Conservation (phyloP, 2,329 filamentous ascomycete species). For the Colletotrichum sidae region DNA sequence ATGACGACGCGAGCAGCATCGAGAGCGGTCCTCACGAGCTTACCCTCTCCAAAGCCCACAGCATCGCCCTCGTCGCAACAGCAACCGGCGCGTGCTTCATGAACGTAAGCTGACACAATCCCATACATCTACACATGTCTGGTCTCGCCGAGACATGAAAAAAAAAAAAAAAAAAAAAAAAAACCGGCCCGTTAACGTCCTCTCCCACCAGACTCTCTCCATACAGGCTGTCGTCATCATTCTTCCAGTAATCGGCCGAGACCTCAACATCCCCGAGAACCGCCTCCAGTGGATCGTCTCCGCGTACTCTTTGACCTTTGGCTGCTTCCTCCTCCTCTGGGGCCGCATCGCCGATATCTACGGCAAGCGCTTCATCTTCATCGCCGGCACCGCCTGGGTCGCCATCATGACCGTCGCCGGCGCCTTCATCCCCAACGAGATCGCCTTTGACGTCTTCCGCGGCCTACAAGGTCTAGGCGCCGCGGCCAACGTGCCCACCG, state of each 20-base stretch:
- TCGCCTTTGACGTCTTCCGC: conserved; percentile 74
- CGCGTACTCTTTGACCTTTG: conserved; percentile 73
- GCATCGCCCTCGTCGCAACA: conserved; percentile 66
- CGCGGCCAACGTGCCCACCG: conserved; percentile 77
- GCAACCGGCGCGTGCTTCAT: conserved; percentile 67
- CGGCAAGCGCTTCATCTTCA: conserved; percentile 73
- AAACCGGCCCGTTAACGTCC: conserved; percentile 5
- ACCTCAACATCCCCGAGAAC: conserved; percentile 66
- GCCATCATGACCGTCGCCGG: conserved; percentile 68
- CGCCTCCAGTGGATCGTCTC: conserved; percentile 76
- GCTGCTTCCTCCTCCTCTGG: conserved; percentile 76
- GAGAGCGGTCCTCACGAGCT: conserved; percentile 39
- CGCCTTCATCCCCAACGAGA: conserved; percentile 74
- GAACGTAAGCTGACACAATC: conserved; percentile 53
- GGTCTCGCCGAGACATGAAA: background rate
- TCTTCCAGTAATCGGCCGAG: conserved; percentile 69
- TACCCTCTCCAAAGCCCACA: conserved; percentile 61
- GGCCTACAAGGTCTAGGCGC: conserved; percentile 76
- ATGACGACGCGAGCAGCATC: conserved; percentile 38
- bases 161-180: too few species aligned
- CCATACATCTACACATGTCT: background rate
- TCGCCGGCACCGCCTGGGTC: conserved; percentile 73
- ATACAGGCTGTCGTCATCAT: conserved; percentile 71
- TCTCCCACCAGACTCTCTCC: conserved; percentile 60
- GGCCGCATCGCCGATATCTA: conserved; percentile 75